These are phyloP conservation scores for Rubroboletus pulcherrimus DNA, from an alignment of 768 basidiomycete genomes.

Conservation along the genomic window DNA sequence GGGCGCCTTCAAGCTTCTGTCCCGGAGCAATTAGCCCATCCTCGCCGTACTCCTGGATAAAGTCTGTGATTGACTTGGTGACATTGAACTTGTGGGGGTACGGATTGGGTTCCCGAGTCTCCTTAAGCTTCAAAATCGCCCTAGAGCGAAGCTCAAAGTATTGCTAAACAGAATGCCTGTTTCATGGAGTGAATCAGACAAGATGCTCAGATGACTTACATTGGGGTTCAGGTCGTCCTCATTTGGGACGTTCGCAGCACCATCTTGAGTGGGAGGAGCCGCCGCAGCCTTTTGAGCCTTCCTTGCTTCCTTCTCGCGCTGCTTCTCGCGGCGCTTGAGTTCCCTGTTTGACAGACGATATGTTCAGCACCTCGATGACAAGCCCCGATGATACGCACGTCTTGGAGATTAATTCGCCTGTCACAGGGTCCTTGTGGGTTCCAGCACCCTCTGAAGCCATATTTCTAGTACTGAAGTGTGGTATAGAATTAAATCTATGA, in stretches of 20 bases:
- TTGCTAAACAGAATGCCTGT: slow-evolving; percentile 54
- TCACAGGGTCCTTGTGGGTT: slow-evolving; percentile 73
- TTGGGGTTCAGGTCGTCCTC: slow-evolving; percentile 91
- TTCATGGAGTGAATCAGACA: neutral
- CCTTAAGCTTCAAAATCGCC: slow-evolving; percentile 80
- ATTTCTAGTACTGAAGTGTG: slow-evolving; percentile 10
- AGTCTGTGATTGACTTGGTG: slow-evolving; percentile 65
- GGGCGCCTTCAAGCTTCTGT: slow-evolving; percentile 53
- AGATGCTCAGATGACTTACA: slow-evolving; percentile 45
- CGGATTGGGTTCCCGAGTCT: slow-evolving; percentile 83
- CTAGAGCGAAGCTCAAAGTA: slow-evolving; percentile 93
- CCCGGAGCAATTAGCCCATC: slow-evolving; percentile 71
- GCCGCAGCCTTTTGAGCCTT: slow-evolving; percentile 73
- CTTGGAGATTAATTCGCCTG: slow-evolving; percentile 97
- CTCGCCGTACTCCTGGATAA: slow-evolving; percentile 66
- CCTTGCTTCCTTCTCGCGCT: slow-evolving; percentile 65
- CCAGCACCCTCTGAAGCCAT: slow-evolving; percentile 39
- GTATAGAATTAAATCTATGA: slow-evolving; percentile 4
- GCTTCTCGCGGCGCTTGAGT: slow-evolving; percentile 90
- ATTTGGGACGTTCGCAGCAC: slow-evolving; percentile 40
- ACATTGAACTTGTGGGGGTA: slow-evolving; percentile 99
- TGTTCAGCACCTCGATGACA: slow-evolving; percentile 21
- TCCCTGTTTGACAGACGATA: slow-evolving; percentile 53
- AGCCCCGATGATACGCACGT: slow-evolving; percentile 49
- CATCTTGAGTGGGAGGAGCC: slow-evolving; percentile 35